These are phyloP conservation scores for Umbellularia californica DNA, from an alignment of 164 flowering plant genomes.

Conservation along the genomic window DNA sequence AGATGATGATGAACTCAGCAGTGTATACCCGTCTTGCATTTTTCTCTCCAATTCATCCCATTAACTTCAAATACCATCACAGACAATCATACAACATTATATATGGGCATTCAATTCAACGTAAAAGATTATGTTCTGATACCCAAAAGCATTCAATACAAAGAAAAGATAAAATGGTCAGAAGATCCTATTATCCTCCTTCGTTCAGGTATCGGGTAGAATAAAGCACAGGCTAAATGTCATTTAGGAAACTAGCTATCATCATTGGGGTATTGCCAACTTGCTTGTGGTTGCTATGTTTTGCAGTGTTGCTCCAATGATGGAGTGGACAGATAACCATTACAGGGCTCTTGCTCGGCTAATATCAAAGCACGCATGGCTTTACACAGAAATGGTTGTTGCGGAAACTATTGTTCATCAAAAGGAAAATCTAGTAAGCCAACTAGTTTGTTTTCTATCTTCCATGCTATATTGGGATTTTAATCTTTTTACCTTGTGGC, in stretches of 20 bases:
- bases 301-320: slow-evolving; percentile 94
- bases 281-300: slow-evolving; percentile 2
- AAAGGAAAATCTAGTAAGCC: slow-evolving; percentile 66
- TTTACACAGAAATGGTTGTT: slow-evolving; percentile 95
- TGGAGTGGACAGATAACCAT: slow-evolving; percentile 93
- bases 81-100: slow-evolving; percentile 27
- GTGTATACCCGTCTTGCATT: slow-evolving; percentile 47
- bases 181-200: slow-evolving; percentile 52
- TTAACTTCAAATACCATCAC: slow-evolving; percentile 31
- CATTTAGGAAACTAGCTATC: not conserved
- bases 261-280: not conserved
- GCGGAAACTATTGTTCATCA: slow-evolving; percentile 92
- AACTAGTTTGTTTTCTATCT: not conserved
- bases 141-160: slow-evolving; percentile 22
- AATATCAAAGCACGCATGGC: slow-evolving; percentile 91
- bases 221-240: not conserved
- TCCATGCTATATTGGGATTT: not conserved
- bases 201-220: slow-evolving; percentile 63
- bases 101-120: slow-evolving; percentile 19
- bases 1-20: slow-evolving; percentile 48
- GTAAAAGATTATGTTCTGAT: slow-evolving; percentile 22
- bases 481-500: not conserved
- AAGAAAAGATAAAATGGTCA: slow-evolving; percentile 34
- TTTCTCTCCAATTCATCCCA: slow-evolving; percentile 37
- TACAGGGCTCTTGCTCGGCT: slow-evolving; percentile 89